Evolutionary conservation across 2,329 filamentous ascomycete genomes (phyloP), one percentile per base, ranked within the genome.

Genomic region (Xylariaceae sp.): DNA sequence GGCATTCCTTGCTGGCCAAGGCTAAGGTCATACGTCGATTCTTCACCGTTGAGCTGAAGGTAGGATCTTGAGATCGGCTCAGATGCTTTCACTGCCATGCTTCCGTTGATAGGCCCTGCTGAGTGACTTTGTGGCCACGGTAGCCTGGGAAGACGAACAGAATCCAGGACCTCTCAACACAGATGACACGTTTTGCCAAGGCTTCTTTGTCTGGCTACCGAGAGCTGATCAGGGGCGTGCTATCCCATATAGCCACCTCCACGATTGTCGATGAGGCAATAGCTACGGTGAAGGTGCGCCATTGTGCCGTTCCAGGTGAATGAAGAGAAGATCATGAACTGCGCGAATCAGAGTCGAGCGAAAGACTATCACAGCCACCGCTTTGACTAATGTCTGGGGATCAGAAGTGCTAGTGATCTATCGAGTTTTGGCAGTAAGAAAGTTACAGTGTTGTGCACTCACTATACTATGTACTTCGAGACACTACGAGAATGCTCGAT

Each of bases 161-260:
- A 52, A n/a, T 41, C 3, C 18, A 6, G 39, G 35, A 9, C 48
- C 4, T 57, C 23, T 51, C 55, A 90, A 45, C 91, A 78, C 57
- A 92, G 82, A 64, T 88, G 88, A 58, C 88, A 88, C 30, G 88
- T 88, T 82, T 92, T 91, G 82, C 91, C 88, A 57, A 92, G 82
- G 67, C 79, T 86, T 84, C 86, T 66, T 91, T 92, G 76, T 91
- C 88, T 48, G 88, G 88, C 88, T 4, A 30, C 23, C 23, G 23
- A 30, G 88, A 91, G 78, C 85, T 85, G 81, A 90, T 91, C 73
- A 92, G 84, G 5, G 88, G 88, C 57, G 88, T 91, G 88, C 76
- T 91, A 88, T 59, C 88, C 88, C 69, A 85, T 79, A 53, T 88
- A 88, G 68, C 84, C 86, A 60, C 88, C 88, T 59, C 88, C 88